Evolutionary conservation across 768 basidiomycete genomes (phyloP).

Genomic region (Trametes villosa): DNA sequence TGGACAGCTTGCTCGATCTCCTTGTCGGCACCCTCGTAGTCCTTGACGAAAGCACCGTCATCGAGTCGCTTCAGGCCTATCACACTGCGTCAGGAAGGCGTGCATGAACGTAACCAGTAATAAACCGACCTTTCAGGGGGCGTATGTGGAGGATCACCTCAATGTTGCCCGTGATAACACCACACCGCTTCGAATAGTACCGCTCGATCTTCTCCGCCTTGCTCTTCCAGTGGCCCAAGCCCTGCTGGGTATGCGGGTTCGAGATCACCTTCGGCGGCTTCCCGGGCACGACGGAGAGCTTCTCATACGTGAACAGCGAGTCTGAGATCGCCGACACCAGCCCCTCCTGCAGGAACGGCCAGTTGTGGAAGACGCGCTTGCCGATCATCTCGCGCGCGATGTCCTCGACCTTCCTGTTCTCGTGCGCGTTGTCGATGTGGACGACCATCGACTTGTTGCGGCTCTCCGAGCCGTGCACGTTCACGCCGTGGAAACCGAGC

Average conservation of each 20-base stretch:
- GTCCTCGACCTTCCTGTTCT: constrained; percentile 67
- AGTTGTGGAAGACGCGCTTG: constrained; percentile 76
- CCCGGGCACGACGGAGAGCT: constrained; percentile 57
- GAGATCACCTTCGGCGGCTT: constrained; percentile 58
- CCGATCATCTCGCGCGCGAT: constrained; percentile 79
- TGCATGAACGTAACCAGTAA: not conserved
- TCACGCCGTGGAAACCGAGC: constrained; percentile 87
- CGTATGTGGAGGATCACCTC: constrained; percentile 86
- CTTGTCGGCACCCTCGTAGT: constrained; percentile 84
- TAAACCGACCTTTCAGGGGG: constrained; percentile 78
- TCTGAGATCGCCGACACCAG: constrained; percentile 87
- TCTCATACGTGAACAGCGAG: constrained; percentile 84
- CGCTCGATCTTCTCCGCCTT: constrained; percentile 84
- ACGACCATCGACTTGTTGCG: constrained; percentile 94
- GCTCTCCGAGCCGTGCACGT: constrained; percentile 89
- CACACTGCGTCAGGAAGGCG: not conserved
- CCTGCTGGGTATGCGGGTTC: constrained; percentile 74
- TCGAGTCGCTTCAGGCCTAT: constrained; percentile 89
- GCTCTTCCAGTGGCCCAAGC: constrained; percentile 74
- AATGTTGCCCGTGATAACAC: constrained; percentile 81
- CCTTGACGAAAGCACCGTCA: constrained; percentile 90
- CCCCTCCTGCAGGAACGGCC: constrained; percentile 97
- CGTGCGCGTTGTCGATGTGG: constrained; percentile 77
- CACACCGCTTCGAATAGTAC: constrained; percentile 86
- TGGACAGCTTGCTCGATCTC: constrained; percentile 89